phyloP scores from a whole-genome alignment of 1,284 basidiomycete species.

The Schizopora paradoxa region DNA sequence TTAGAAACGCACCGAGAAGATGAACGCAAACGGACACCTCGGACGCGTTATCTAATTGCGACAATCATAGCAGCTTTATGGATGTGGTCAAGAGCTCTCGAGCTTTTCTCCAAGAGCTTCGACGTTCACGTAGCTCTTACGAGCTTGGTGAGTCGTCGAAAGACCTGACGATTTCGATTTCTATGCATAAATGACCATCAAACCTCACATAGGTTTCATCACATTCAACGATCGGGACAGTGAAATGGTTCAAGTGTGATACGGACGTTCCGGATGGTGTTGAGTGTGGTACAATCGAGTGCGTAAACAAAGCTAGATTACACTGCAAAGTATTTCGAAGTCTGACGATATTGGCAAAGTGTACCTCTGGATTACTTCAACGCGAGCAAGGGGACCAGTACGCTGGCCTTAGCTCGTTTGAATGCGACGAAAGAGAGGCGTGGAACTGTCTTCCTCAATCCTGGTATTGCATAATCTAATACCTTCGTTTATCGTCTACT shows the following conservation, averaged over 20 bases:
- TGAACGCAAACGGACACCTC: no score
- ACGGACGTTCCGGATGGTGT: not conserved
- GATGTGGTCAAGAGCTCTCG: no score
- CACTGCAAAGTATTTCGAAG: not conserved
- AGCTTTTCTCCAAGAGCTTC: no score
- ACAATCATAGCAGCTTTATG: no score
- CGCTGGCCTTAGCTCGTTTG: conserved; percentile 26
- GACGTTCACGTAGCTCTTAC: no score
- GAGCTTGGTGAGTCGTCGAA: no score
- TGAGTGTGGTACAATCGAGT: not conserved
- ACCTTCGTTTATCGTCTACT: not conserved
- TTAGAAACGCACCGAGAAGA: no score
- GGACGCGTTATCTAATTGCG: no score
- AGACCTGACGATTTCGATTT: no score
- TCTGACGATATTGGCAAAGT: conserved; percentile 12
- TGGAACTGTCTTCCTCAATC: conserved; percentile 26
- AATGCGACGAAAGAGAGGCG: conserved; percentile 23
- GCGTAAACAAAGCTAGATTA: not conserved
- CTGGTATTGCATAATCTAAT: conserved; percentile 15
- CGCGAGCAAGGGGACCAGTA: conserved; percentile 23
- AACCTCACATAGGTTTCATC: no score
- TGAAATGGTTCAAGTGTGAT: not conserved
- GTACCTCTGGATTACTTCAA: conserved; percentile 32
- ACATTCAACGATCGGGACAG: no score
- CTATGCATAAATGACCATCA: no score